Evolutionary conservation across 768 basidiomycete genomes (phyloP), one percentile per base, ranked within the genome.

Genomic region (Kwoniella newhampshirensis): DNA sequence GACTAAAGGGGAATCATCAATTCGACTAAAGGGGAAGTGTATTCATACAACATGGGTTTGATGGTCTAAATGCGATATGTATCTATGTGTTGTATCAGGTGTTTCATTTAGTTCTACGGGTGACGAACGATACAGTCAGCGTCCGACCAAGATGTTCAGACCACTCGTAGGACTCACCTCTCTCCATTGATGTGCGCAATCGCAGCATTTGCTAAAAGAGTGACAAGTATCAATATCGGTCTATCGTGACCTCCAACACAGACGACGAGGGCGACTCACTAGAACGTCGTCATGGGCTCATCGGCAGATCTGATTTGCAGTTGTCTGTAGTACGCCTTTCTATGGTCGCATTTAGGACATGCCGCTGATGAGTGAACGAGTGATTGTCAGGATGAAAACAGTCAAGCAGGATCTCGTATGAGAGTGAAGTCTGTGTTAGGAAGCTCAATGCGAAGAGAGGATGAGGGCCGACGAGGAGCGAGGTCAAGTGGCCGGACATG

Each of bases 321-420:
- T 79, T 97, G 92, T 73, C 92, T 89, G 78, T 89, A 99, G 77
- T 92, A 97, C 3, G 94, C 93, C 45, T 85, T 80, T 43, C 83
- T 81, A 71, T 86, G 80, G 70, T 93, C 92, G 75, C 94, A 99
- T 66, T 91, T 91, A 8, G 81, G 81, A 66, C 83, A 84, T n/a
- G 79, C 77, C 1, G 80, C 84, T 82, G 65, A 39, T 27, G 80
- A 81, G 69, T 46, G 1, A 51, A 1, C n/a, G n/a, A n/a, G n/a
- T n/a, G 36, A 7, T 18, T 23, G 9, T 36, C 0, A n/a, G n/a
- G n/a, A n/a, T n/a, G n/a, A 11, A 1, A 41, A 51, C 48, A 61
- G 49, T 54, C 48, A 51, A n/a, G n/a, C n/a, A n/a, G n/a, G n/a
- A n/a, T n/a, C n/a, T n/a, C n/a, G n/a, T n/a, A n/a, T n/a, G n/a